Base-by-base conservation (phyloP, 2,329 filamentous ascomycete species). In the Lasiodiplodia hormozganensis region DNA sequence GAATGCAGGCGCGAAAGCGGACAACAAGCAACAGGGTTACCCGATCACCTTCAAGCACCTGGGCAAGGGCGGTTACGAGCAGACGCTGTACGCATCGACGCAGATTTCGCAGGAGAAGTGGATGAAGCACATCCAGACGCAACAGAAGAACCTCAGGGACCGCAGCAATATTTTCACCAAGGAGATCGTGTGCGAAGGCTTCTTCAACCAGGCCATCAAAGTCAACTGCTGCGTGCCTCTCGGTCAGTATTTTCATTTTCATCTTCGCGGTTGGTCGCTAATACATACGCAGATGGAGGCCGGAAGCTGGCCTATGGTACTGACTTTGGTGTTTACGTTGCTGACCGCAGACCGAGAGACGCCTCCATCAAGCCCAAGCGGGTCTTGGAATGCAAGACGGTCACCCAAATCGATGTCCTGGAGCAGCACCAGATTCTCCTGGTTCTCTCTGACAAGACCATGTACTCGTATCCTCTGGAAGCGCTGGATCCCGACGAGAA, bases 31-130 rank as follows among this genome's bases (percentile, higher is more conserved):
- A 72, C 93, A 97, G 74, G 93, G 92, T 57, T 96, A 93, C 82
- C 96, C 96, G 0, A 96, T 99, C 70, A 98, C 95, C 2, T 99
- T 99, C 85, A 90, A 92, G 73, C 94, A 97, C 84, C 86, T 99
- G 69, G 96, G 96, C 60, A 97, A 97, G 81, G 94, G 94, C 66
- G 96, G 95, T 38, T 99, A 97, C 77, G 95, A 97, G 78, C 84
- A 94, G 74, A 96, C 94, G 3, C 85, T 99, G 4, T 98, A 91
- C 79, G 95, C 94, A 57, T 89, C 91, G 11, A 96, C 93, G 69
- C 90, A 93, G 73, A 91, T 93, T 10, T 92, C 93, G 31, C 88
- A 96, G 69, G 93, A 95, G 79, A 99, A 98, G 81, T 99, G 96
- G 91, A 93, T 99, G 77, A 94, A 99, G 81, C 90, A 93, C 76